Evolutionary conservation across 345 rosid genomes (phyloP), one percentile per base, ranked within the genome.

Genomic region (Eucalyptus curtisii): DNA sequence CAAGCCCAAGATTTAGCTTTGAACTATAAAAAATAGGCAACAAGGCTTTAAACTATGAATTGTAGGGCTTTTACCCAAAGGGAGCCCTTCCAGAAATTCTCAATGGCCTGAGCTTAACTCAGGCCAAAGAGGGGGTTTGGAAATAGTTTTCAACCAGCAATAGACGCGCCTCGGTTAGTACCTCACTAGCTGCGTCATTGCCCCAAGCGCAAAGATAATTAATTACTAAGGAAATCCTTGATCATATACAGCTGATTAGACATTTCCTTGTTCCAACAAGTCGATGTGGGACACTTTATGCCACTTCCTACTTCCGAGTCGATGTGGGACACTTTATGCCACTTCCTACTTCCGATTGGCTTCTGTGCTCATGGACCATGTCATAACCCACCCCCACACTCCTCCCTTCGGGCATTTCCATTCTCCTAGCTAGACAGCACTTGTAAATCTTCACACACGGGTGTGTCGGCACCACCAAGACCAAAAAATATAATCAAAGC

Each of bases 81-180:
- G 93, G 88, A 89, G 90, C 92, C 93, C 93, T 93, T 92, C 92
- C 91, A 91, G 93, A 93, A 91, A 92, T 92, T 92, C 93, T 91
- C 93, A 1, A 87, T 45, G 91, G 92, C 91, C 90, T 3, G 17
- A 49, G 91, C 15, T 14, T 15, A 82, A 25, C 91, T 87, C 86
- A 37, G 92, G 92, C 92, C 94, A 55, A 50, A 87, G 92, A 91
- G 92, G 90, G 93, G 92, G 90, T 92, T 91, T 89, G 94, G 93
- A 91, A 91, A 91, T 91, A 91, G 93, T 91, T 91, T 91, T 92
- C 93, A 92, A 92, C 92, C 91, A 91, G 92, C 93, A 91, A 91
- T 91, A 49, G 92, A 91, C 92, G 91, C 90, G 90, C 92, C 92
- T 92, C 92, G 87, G 92, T 90, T 87, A 91, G 79, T 22, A 92